A percentile compares a stretch with the other conserved stretches of the same genome.
Evolutionary conservation across 257 asterid species (phyloP).

Genomic region (Echites panduratus): DNA sequence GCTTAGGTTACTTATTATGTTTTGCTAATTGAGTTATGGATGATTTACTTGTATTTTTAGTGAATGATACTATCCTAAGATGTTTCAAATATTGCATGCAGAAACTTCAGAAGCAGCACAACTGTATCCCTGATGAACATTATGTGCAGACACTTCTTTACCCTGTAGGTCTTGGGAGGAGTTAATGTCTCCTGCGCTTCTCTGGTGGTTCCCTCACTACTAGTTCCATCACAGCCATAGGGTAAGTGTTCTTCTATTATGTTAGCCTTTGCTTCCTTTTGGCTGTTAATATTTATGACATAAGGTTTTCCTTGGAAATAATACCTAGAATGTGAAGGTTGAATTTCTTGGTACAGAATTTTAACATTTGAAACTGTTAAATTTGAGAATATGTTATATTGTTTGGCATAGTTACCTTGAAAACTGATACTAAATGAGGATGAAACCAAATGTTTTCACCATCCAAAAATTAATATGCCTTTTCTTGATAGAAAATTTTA

Average conservation of each 20-base stretch:
- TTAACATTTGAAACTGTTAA: too few species aligned
- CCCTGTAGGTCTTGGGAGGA: conserved; percentile 45
- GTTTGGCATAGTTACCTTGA: too few species aligned
- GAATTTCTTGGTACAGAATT: conserved; percentile 13
- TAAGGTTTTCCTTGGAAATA: neutral
- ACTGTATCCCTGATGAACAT: conserved; percentile 99
- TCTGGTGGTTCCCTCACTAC: conserved; percentile 41
- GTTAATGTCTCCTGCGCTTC: conserved; percentile 38
- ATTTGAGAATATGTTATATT: too few species aligned
- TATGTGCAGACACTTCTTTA: conserved; percentile 82
- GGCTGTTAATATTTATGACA: neutral
- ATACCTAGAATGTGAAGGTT: neutral
- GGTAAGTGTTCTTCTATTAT: conserved; percentile 19
- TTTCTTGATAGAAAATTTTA: too few species aligned
- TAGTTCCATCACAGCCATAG: conserved; percentile 36
- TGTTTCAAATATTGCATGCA: conserved; percentile 35
- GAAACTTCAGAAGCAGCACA: conserved; percentile 93
- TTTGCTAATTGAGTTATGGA: neutral
- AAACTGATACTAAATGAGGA: too few species aligned
- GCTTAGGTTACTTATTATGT: neutral
- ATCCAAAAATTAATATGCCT: too few species aligned
- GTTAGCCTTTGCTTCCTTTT: neutral
- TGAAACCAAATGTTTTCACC: too few species aligned
- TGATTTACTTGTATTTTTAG: neutral
- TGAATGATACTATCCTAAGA: conserved; percentile 15